Evolutionary conservation across 371 early-diverging fungal genomes (phyloP), one percentile per base, ranked within the genome.

Genomic region (Mortierella sp.): DNA sequence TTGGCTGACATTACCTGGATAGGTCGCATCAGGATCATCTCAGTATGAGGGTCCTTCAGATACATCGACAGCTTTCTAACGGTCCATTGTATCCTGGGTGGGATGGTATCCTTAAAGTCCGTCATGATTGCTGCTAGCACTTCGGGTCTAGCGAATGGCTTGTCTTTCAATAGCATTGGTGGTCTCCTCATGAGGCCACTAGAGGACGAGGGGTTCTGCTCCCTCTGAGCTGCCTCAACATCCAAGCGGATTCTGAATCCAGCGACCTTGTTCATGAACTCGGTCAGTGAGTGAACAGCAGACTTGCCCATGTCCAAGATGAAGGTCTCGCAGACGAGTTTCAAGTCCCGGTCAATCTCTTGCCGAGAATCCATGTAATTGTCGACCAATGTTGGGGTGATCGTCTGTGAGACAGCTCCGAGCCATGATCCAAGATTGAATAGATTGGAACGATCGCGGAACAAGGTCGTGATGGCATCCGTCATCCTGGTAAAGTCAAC

Each of bases 311-410:
- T 86, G 34, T 91, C 88, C 31, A 85, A 63, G 50, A 93, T 92
- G 61, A 93, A 91, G 14, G 86, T 88, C 73, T 94, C 93, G 57
- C 92, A 94, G 16, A 87, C 86, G 6, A 80, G 79, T 70, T 91
- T 91, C 46, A 93, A 71, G 56, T 91, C 89, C 29, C 79, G 72
- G 57, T 92, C 91, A n/a, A 92, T 85, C 61, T 89, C 89, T 50
- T 81, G 78, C 50, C 86, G 56, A 2, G 88, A 83, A 63, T 89
- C 88, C 41, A 86, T 48, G 43, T 82, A 80, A 27, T 83, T 82
- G 60, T 88, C 88, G 0, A 88, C 83, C 3, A 89, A 79, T 19
- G 82, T 81, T 9, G 88, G 87, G 52, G 87, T 88, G 19, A 87
- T 88, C 10, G 82, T 79, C 57, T 87, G 86, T 0, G 88, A 85